phyloP scores from a whole-genome alignment of 306 rosid genomes.

The Quillaja saponaria region DNA sequence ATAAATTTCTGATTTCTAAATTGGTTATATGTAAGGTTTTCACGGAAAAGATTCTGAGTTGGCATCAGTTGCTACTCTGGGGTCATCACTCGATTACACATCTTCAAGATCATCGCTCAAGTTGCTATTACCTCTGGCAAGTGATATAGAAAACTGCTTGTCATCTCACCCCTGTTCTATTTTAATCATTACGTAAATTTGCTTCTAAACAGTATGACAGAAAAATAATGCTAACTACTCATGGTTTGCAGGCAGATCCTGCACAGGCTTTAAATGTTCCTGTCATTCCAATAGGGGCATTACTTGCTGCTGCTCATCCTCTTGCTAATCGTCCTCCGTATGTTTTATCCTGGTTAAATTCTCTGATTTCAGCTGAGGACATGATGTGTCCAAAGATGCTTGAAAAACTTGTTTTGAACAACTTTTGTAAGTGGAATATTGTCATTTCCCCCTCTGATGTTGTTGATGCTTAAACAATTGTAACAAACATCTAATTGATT shows the following conservation, averaged over 20 bases:
- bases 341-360: slow-evolving; percentile 63
- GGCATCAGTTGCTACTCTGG: slow-evolving; percentile 76
- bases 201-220: slow-evolving; percentile 6
- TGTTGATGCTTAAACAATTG: not conserved
- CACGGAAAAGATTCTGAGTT: slow-evolving; percentile 59
- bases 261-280: slow-evolving; percentile 68
- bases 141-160: slow-evolving; percentile 37
- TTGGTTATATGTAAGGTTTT: slow-evolving; percentile 46
- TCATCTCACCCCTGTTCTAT: slow-evolving; percentile 3
- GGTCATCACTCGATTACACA: slow-evolving; percentile 77
- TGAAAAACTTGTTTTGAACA: slow-evolving; percentile 73
- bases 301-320: slow-evolving; percentile 55
- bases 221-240: slow-evolving; percentile 13
- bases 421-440: slow-evolving; percentile 57
- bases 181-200: slow-evolving; percentile 1
- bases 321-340: slow-evolving; percentile 56
- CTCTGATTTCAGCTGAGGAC: slow-evolving; percentile 69
- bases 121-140: slow-evolving; percentile 84
- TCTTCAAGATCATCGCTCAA: slow-evolving; percentile 78
- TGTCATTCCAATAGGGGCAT: slow-evolving; percentile 69
- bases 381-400: slow-evolving; percentile 70
- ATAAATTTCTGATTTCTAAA: slow-evolving; percentile 15
- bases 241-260: slow-evolving; percentile 64
- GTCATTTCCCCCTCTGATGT: not conserved
- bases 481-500: not conserved